Evolutionary conservation across 2,329 filamentous ascomycete species (phyloP).

Genomic region (Dactylellina leptospora): DNA sequence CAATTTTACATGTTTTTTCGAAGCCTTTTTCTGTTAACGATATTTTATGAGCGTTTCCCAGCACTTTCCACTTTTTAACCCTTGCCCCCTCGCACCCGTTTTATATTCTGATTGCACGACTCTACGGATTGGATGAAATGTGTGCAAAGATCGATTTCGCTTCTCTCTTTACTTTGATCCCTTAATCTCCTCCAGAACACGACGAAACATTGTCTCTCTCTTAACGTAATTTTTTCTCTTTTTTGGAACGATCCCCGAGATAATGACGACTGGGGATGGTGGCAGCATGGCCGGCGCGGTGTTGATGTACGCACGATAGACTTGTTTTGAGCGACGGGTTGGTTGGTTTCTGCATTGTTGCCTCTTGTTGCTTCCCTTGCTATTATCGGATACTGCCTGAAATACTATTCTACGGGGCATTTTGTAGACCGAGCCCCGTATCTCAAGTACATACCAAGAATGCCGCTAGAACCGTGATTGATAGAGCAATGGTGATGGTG

Average conservation of each 20-base stretch:
- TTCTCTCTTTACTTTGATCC: conserved; percentile 17
- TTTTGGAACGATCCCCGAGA: conserved; percentile 21
- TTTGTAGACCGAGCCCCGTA: background rate
- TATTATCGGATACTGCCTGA: background rate
- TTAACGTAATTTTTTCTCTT: conserved; percentile 35
- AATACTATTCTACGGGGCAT: background rate
- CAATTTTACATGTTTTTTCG: conserved; percentile 17
- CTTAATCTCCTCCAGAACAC: conserved; percentile 10
- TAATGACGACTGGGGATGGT: conserved; percentile 28
- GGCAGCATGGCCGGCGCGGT: conserved; percentile 24
- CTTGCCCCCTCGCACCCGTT: conserved; percentile 4
- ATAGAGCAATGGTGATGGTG: too few relatives aligned
- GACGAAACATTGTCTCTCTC: conserved; percentile 30
- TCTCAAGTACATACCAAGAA: background rate
- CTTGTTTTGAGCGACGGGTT: conserved; percentile 26
- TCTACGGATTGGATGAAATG: conserved; percentile 30
- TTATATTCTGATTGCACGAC: conserved; percentile 9
- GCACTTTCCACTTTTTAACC: background rate
- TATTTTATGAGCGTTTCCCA: conserved; percentile 29
- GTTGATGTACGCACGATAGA: conserved; percentile 46
- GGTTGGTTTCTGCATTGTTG: conserved; percentile 18
- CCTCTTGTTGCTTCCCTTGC: conserved; percentile 10
- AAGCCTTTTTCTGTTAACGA: conserved; percentile 28
- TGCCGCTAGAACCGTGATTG: too few relatives aligned
- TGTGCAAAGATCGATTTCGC: conserved; percentile 15